Conservation (phyloP, 805 yeast genomes). For the Candida fluviatilis region DNA sequence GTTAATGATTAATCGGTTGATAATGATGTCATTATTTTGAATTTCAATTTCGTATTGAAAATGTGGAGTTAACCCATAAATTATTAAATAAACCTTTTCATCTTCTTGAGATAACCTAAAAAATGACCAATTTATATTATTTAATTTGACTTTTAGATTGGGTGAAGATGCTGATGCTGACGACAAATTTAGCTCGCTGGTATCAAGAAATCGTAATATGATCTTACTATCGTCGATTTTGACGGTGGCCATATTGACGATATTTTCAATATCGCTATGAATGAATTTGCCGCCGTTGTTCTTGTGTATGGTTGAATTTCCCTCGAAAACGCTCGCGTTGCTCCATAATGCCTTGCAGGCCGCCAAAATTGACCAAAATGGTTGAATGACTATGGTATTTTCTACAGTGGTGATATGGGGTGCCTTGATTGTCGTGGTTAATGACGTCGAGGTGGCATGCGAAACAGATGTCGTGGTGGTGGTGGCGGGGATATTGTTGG, state of each 20-base stretch:
- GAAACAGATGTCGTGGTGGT: constrained; percentile 16
- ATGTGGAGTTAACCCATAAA: constrained; percentile 35
- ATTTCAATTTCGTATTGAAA: constrained; percentile 35
- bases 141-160: constrained; percentile 21
- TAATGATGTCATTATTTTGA: constrained; percentile 9
- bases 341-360: constrained; percentile 29
- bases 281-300: constrained; percentile 20
- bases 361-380: constrained; percentile 41
- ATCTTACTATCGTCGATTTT: constrained; percentile 29
- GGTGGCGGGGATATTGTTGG: constrained; percentile 20
- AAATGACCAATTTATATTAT: constrained; percentile 32
- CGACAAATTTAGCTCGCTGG: constrained; percentile 1
- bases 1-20: constrained; percentile 24
- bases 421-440: constrained; percentile 15
- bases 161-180: background rate
- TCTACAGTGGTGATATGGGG: constrained; percentile 14
- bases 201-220: constrained; percentile 22
- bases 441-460: constrained; percentile 42
- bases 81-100: constrained; percentile 16
- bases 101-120: constrained; percentile 13
- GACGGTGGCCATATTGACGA: constrained; percentile 17
- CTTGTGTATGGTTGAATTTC: constrained; percentile 20
- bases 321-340: constrained; percentile 28
- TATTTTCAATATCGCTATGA: constrained; percentile 2
- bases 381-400: constrained; percentile 24